Evolutionary conservation across 2,329 filamentous ascomycete genomes (phyloP), one percentile per base, ranked within the genome.

Genomic region (Xylariaceae sp.): DNA sequence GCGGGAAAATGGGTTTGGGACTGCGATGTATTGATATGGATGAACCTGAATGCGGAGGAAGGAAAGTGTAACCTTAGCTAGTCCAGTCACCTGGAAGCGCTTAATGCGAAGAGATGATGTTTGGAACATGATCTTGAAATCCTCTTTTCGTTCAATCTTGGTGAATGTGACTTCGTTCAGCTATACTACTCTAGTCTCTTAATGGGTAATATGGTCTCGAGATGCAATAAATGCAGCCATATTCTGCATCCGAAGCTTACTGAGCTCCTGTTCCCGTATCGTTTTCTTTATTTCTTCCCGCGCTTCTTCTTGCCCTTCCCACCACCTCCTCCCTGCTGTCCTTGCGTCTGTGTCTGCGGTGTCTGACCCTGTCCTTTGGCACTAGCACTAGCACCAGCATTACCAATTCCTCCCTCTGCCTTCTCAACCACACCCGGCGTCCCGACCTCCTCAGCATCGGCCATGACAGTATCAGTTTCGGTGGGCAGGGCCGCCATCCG

Each of bases 251-350:
- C 33, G 8, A 8, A 36, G 6, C n/a, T 36, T 36, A 9, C 33
- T 11, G 16, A 6, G 8, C 33, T 9, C 6, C n/a, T 36, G n/a
- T 36, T 31, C 7, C 33, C n/a, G n/a, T n/a, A 36, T 16, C 19
- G 14, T 4, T 24, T 46, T 9, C 3, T 62, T 80, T 77, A 90
- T 79, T 86, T 84, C 80, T 87, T 88, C 41, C 86, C 86, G 76
- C 88, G 88, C 76, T 87, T 89, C 77, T 89, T 89, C 78, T 88
- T 90, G 74, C 86, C 87, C 71, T 79, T 79, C 39, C 78, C 73
- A 39, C 76, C 74, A 51, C 66, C 73, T 51, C 45, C 49, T 34
- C 64, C 64, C 50, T 68, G 64, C 57, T 71, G 67, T 53, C 55
- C 65, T 37, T 68, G 65, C 34, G 33, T 16, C 5, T 46, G 43